phyloP scores from a whole-genome alignment of 352 stramenopile genomes.

The Globisporangium sylvaticum region DNA sequence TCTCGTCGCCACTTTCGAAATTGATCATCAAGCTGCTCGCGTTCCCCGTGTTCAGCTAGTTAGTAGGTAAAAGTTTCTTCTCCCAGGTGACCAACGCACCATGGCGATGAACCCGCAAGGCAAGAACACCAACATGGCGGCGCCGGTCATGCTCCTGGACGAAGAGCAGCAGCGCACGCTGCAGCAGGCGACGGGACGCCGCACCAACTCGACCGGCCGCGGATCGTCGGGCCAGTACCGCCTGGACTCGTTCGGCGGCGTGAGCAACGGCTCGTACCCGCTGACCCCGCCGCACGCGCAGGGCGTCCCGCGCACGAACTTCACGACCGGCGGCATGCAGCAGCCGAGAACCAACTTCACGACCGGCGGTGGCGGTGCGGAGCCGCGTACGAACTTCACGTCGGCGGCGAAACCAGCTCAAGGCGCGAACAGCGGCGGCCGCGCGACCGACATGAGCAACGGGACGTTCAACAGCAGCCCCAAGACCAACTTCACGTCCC shows the following conservation, averaged over 20 bases:
- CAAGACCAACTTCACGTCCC: constrained; percentile 46
- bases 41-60: not conserved
- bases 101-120: not conserved
- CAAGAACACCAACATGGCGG: not conserved
- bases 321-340: constrained; percentile 10
- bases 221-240: not conserved
- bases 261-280: constrained; percentile 18
- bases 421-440: not conserved
- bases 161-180: constrained; percentile 55
- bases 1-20: not conserved
- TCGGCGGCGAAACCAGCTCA: not conserved
- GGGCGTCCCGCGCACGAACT: constrained; percentile 25
- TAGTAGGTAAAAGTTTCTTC: not conserved
- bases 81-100: not conserved
- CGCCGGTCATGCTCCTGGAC: constrained; percentile 41
- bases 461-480: constrained; percentile 24
- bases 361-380: not conserved
- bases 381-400: constrained; percentile 11
- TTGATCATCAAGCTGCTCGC: not conserved
- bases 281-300: constrained; percentile 19
- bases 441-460: constrained; percentile 6
- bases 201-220: constrained; percentile 15
- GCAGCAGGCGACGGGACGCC: constrained; percentile 2
- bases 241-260: constrained; percentile 11
- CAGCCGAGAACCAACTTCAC: constrained; percentile 35